These are phyloP conservation scores for Schizopora paradoxa DNA, from an alignment of 1,284 basidiomycete genomes.

Conservation along the genomic window DNA sequence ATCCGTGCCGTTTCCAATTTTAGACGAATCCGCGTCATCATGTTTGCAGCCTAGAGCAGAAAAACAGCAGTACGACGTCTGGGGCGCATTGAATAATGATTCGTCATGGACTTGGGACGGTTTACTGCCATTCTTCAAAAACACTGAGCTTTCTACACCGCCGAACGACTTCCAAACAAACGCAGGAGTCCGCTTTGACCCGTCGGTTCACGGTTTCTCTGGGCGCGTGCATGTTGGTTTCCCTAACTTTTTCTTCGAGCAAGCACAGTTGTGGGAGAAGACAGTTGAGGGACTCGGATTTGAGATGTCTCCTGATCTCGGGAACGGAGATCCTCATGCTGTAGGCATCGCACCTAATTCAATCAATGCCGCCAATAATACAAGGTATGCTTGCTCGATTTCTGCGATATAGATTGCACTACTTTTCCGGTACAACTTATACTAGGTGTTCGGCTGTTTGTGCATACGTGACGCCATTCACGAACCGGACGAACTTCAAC, in stretches of 20 bases:
- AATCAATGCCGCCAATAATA: slow-evolving; percentile 18
- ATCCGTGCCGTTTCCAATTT: neutral
- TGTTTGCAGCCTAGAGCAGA: slow-evolving; percentile 13
- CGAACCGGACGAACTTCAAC: slow-evolving; percentile 14
- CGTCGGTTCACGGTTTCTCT: slow-evolving; percentile 13
- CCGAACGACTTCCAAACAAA: slow-evolving; percentile 13
- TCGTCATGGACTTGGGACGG: slow-evolving; percentile 14
- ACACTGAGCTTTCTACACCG: slow-evolving; percentile 15
- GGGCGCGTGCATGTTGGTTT: slow-evolving; percentile 17
- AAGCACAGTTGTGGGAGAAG: slow-evolving; percentile 14
- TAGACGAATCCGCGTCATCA: neutral
- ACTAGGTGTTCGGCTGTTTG: slow-evolving; percentile 18
- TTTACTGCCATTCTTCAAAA: slow-evolving; percentile 18
- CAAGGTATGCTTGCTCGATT: slow-evolving; percentile 8
- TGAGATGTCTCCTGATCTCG: slow-evolving; percentile 14
- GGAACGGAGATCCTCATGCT: slow-evolving; percentile 17
- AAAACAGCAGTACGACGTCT: slow-evolving; percentile 19
- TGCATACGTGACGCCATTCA: slow-evolving; percentile 16
- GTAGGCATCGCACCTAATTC: slow-evolving; percentile 16
- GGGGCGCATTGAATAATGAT: slow-evolving; percentile 17
- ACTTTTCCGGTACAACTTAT: neutral
- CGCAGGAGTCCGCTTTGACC: slow-evolving; percentile 14
- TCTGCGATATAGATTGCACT: neutral
- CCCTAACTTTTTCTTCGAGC: slow-evolving; percentile 18
- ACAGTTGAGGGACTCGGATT: slow-evolving; percentile 14